Evolutionary conservation across 2,329 filamentous ascomycete genomes (phyloP), one percentile per base, ranked within the genome.

Genomic region (Amphichorda felina): DNA sequence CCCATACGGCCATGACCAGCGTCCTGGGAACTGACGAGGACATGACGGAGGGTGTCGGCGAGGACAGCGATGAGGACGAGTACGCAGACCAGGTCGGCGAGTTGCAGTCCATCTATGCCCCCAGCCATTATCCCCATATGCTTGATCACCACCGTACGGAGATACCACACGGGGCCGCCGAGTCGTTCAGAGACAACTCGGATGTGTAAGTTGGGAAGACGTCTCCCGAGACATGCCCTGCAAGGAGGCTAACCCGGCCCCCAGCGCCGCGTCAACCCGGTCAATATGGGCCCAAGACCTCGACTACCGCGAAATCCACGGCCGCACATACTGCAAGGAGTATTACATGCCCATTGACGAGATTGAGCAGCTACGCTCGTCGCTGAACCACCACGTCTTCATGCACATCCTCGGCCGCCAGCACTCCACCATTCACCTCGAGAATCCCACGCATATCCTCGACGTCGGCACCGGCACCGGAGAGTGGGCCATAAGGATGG

Each of bases 301-400:
- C 22, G 66, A 75, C 47, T 70, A 71, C 42, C 60, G 72, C 37
- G 59, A 69, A 40, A 74, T 80, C 41, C 70, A 81, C 53, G 72
- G 66, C 30, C 70, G 77, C 16, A 66, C 78, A 43, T 78, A 75
- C 48, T 76, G 77, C 46, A 61, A 69, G 24, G 63, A 64, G 24
- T 81, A 79, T 47, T 75, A 64, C 50, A 76, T 80, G 66, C 77
- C 77, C 11, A 79, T 79, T 50, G 77, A 81, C 45, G 71, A 79
- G 31, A 56, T 65, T 31, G 77, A 82, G 48, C 74, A 79, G 51
- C 72, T 73, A 31, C 71, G 77, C 29, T 53, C 79, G 34, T 68
- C 70, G 39, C 61, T 82, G 35, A 59, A 73, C 27, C 75, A 82
- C 43, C 74, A 79, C 48, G 69, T 79, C 32, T 79, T 74, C 45